Conservation (phyloP, 768 basidiomycete species). For the Artomyces pyxidatus region DNA sequence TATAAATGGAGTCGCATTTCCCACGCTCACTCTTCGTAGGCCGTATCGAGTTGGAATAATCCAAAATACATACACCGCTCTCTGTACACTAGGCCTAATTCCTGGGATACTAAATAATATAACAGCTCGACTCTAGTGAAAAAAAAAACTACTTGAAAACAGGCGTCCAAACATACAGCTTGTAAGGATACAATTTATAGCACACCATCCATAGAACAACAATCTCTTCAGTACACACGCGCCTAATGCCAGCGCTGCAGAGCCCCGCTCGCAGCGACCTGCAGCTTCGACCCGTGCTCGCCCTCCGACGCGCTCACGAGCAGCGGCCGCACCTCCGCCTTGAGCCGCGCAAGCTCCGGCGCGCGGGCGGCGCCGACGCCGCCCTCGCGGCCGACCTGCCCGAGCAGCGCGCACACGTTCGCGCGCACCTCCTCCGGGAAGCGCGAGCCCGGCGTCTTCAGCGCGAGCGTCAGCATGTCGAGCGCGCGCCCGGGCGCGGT, state of each 20-base stretch:
- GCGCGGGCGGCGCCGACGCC: slow-evolving; percentile 33
- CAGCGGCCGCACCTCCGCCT: slow-evolving; percentile 40
- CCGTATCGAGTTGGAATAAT: too few species aligned
- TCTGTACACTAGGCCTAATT: too few species aligned
- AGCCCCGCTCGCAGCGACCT: slow-evolving; percentile 33
- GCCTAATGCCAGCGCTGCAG: slow-evolving; percentile 19
- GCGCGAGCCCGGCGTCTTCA: slow-evolving; percentile 40
- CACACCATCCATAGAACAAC: too few species aligned
- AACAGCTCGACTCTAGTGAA: too few species aligned
- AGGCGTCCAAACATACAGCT: too few species aligned
- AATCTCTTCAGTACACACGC: too few species aligned
- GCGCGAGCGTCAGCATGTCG: slow-evolving; percentile 57
- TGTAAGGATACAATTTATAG: too few species aligned
- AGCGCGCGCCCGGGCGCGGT: slow-evolving; percentile 49
- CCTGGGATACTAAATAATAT: too few species aligned
- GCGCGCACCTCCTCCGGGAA: slow-evolving; percentile 70
- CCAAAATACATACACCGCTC: too few species aligned
- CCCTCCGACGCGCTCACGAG: slow-evolving; percentile 37
- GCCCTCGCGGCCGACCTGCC: slow-evolving; percentile 50
- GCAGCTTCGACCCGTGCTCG: slow-evolving; percentile 29
- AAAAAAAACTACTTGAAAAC: too few species aligned
- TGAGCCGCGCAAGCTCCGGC: slow-evolving; percentile 35
- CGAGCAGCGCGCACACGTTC: slow-evolving; percentile 68
- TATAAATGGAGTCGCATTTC: too few species aligned
- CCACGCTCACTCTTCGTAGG: too few species aligned